phyloP scores from a whole-genome alignment of 2,329 filamentous ascomycete species.

The Niveomyces coronatus region DNA sequence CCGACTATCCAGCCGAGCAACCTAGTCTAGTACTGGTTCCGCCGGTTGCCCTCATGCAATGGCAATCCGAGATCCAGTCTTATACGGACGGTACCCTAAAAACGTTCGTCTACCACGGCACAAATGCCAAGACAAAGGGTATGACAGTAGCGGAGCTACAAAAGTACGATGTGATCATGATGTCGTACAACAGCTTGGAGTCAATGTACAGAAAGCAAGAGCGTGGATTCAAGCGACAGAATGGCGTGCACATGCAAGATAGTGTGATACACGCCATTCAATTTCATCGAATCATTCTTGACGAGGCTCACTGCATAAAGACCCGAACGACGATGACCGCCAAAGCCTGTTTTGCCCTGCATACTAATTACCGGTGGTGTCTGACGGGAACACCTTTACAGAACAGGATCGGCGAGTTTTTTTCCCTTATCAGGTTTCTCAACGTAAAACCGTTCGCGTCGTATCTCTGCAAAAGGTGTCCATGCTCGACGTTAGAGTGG shows the following conservation, averaged over 20 bases:
- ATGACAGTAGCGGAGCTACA: conserved; percentile 66
- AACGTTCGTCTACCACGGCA: conserved; percentile 82
- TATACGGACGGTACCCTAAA: conserved; percentile 85
- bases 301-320: conserved; percentile 95
- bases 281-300: conserved; percentile 86
- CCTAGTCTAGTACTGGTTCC: conserved; percentile 85
- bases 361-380: conserved; percentile 88
- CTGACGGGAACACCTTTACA: conserved; percentile 90
- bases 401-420: conserved; percentile 95
- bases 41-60: conserved; percentile 91
- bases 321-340: conserved; percentile 82
- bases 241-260: conserved; percentile 69
- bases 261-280: conserved; percentile 73
- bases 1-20: conserved; percentile 74
- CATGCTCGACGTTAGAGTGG: conserved; percentile 79
- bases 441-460: conserved; percentile 82
- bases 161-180: conserved; percentile 87
- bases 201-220: conserved; percentile 87
- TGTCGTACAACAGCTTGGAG: conserved; percentile 89
- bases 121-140: conserved; percentile 71
- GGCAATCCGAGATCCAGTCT: conserved; percentile 70
- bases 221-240: conserved; percentile 76
- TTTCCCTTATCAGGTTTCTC: conserved; percentile 86
- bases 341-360: conserved; percentile 86
- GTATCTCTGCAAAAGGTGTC: conserved; percentile 85